Conservation (phyloP, 2,329 filamentous ascomycete species). For the Bipolaris oryzae region DNA sequence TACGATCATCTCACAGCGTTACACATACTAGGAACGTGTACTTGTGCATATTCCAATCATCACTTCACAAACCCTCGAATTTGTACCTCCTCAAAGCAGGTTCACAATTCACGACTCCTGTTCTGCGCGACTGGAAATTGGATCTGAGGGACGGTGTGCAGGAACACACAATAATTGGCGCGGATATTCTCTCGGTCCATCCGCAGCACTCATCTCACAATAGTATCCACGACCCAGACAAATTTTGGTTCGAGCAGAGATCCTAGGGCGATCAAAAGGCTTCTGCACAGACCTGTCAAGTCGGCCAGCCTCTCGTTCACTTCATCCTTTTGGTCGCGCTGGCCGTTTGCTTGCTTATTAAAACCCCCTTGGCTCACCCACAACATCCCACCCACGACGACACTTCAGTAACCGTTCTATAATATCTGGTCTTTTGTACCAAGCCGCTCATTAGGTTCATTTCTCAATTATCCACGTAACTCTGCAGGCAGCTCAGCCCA, state of each 20-base stretch:
- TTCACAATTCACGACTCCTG: background rate
- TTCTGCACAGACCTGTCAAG: background rate
- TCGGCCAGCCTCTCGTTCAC: background rate
- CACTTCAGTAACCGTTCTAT: background rate
- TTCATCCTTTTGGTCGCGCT: background rate
- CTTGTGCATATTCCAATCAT: slow-evolving; percentile 1
- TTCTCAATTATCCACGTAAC: background rate
- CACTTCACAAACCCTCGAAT: background rate
- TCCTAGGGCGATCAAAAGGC: background rate
- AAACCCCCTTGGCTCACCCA: background rate
- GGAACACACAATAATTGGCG: background rate
- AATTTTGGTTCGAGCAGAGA: background rate
- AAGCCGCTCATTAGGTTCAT: background rate
- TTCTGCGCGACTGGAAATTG: background rate
- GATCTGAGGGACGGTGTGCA: background rate
- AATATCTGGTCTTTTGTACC: background rate
- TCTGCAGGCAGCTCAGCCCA: background rate
- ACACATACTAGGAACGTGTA: slow-evolving; percentile 8
- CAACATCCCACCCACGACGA: background rate
- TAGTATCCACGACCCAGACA: background rate
- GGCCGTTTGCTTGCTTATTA: slow-evolving; percentile 18
- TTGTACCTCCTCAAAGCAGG: background rate
- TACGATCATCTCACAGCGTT: slow-evolving; percentile 13
- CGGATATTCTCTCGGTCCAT: background rate
- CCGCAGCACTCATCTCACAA: background rate